Conservation (phyloP, 2,329 filamentous ascomycete species). For the Stachybotrys echinatus region DNA sequence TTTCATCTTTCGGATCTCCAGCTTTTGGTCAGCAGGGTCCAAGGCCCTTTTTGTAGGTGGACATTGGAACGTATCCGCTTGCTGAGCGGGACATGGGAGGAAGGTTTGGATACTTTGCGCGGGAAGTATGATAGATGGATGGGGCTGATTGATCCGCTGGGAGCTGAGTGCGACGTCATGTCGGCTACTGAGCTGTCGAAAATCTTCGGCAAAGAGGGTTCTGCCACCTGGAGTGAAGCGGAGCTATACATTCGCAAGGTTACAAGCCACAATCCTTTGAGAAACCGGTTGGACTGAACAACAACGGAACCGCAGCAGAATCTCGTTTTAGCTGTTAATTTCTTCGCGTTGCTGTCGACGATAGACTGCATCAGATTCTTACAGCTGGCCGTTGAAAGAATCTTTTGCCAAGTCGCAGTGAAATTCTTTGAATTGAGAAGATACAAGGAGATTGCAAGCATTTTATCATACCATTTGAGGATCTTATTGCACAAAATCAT, state of each 20-base stretch:
- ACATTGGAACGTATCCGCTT: background rate
- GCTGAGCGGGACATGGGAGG: slow-evolving; percentile 3
- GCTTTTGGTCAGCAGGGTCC: background rate
- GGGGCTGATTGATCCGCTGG: background rate
- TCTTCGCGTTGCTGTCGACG: too few species aligned
- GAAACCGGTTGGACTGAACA: background rate
- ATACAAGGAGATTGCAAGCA: too few species aligned
- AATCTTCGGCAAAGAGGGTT: slow-evolving; percentile 1
- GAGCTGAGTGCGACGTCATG: slow-evolving; percentile 1
- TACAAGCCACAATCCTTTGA: background rate
- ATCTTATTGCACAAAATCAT: too few species aligned
- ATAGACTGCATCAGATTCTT: too few species aligned
- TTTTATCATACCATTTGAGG: too few species aligned
- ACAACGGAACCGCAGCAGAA: too few species aligned
- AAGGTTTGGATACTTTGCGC: slow-evolving; percentile 1
- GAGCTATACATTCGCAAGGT: background rate
- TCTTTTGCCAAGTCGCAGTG: too few species aligned
- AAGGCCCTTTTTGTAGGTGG: background rate
- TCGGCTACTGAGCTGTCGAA: background rate
- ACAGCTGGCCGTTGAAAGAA: too few species aligned
- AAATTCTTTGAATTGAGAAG: too few species aligned
- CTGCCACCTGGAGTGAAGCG: background rate
- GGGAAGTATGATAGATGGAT: background rate
- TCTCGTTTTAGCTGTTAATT: too few species aligned
- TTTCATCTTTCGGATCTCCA: slow-evolving; percentile 1